Evolutionary conservation across 768 basidiomycete species (phyloP), one percentile per base, ranked within the genome.

Genomic region (Lactifluus hygrophoroides): DNA sequence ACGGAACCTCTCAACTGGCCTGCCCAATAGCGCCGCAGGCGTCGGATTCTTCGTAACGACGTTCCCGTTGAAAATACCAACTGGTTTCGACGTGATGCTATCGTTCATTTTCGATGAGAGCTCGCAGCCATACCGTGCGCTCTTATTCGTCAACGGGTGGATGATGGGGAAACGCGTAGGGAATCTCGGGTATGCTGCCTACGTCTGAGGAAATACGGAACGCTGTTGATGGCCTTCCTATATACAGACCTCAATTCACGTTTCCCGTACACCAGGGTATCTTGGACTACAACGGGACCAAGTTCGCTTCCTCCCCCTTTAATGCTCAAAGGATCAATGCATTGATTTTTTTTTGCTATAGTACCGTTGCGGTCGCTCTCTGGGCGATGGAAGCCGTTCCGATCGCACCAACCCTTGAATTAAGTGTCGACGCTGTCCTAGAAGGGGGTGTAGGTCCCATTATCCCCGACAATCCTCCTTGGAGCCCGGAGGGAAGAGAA

Each of bases 241-340:
- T 4, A 27, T 49, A 2, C 43, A 88, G 86, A 16, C 89, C 90
- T 19, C 89, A 92, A 69, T 72, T 78, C 49, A 85, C 82, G 64
- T 92, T 90, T 79, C 88, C 90, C 1, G 88, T 92, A 6, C 90
- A 86, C 45, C 79, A 87, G 67, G 90, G 90, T 2, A 89, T 92
- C 38, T 67, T 92, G 50, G 72, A 90, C 65, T 88, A 86, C 64
- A 74, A 74, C 32, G 90, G 89, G 37, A 70, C 71, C 61, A 90
- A 90, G 88, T 88, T 67, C 63, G 81, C 68, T 37, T 34, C 3
- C 30, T 19, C 27, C 11, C 1, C 34, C 5, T 23, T n/a, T n/a
- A n/a, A 17, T 50, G 50, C 49, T 23, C 21, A 34, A 45, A 23
- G 21, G 21, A 43, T 35, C 17, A 7, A 53, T 37, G 47, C 21